Evolutionary conservation across 2,329 filamentous ascomycete species (phyloP).

Genomic region (Emericellopsis cladophorae): DNA sequence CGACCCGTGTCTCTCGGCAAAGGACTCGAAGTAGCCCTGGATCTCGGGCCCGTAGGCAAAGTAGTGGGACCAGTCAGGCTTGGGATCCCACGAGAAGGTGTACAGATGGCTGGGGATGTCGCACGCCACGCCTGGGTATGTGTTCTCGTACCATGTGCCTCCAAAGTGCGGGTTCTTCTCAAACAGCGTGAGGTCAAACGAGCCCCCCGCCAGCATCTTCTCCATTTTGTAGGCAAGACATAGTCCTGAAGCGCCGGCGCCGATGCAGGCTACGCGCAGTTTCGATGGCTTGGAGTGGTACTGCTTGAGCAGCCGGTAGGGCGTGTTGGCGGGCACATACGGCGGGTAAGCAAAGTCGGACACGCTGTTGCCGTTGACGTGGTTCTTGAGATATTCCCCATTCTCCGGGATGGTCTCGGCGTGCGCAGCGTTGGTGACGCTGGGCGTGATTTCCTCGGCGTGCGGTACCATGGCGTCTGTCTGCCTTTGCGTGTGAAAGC

Average conservation of each 20-base stretch:
- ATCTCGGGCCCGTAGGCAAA: slow-evolving; percentile 31
- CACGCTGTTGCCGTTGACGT: slow-evolving; percentile 1
- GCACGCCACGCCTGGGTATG: slow-evolving; percentile 36
- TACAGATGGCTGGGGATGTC: slow-evolving; percentile 45
- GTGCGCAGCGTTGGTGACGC: slow-evolving; percentile 3
- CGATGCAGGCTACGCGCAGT: slow-evolving; percentile 16
- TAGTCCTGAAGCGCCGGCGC: slow-evolving; percentile 14
- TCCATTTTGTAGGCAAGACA: slow-evolving; percentile 16
- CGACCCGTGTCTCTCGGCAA: slow-evolving; percentile 23
- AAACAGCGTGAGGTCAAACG: slow-evolving; percentile 16
- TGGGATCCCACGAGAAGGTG: slow-evolving; percentile 46
- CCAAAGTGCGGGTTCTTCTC: slow-evolving; percentile 25
- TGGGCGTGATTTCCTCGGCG: slow-evolving; percentile 2
- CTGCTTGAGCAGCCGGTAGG: slow-evolving; percentile 15
- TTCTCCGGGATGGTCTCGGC: slow-evolving; percentile 3
- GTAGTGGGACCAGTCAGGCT: slow-evolving; percentile 29
- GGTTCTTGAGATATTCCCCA: slow-evolving; percentile 3
- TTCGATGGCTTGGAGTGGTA: slow-evolving; percentile 22
- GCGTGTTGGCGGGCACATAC: slow-evolving; percentile 6
- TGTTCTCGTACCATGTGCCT: slow-evolving; percentile 38
- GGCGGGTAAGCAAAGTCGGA: slow-evolving; percentile 12
- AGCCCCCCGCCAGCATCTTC: slow-evolving; percentile 12
- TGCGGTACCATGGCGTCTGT: neutral
- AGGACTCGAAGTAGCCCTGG: slow-evolving; percentile 25
- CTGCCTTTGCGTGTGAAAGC: too few relatives aligned